Conservation (phyloP, 2,329 filamentous ascomycete genomes). For the Claviceps maximensis region DNA sequence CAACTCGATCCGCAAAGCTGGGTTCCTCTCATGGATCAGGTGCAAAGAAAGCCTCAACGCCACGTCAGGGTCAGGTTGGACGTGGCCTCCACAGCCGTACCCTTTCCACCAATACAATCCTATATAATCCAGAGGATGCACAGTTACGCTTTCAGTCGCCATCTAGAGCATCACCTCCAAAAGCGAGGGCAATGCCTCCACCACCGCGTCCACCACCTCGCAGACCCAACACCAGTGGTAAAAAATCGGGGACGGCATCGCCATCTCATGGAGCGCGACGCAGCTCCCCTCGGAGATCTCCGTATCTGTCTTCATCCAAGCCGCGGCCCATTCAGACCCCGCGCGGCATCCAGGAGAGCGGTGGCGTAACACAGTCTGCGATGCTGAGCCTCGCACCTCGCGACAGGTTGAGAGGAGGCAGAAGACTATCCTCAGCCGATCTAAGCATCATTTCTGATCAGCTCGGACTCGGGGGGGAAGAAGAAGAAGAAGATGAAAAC, state of each 20-base stretch:
- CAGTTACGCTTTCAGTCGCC: constrained; percentile 22
- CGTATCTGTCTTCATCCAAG: constrained; percentile 31
- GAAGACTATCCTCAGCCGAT: constrained; percentile 51
- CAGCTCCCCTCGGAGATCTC: constrained; percentile 32
- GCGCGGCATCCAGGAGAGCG: constrained; percentile 20
- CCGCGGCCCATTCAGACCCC: constrained; percentile 44
- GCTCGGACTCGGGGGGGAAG: constrained; percentile 36
- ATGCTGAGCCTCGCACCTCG: constrained; percentile 39
- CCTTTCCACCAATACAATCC: constrained; percentile 67
- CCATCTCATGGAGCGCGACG: constrained; percentile 24
- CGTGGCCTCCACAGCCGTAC: constrained; percentile 53
- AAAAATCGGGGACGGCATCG: constrained; percentile 16
- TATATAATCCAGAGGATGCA: constrained; percentile 58
- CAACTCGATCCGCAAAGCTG: constrained; percentile 25
- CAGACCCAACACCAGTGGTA: constrained; percentile 25
- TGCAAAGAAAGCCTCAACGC: constrained; percentile 17
- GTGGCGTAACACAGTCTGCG: constrained; percentile 26
- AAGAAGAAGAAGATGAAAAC: constrained; percentile 41
- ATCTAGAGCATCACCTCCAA: constrained; percentile 30
- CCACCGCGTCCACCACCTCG: constrained; percentile 12
- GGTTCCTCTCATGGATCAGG: constrained; percentile 22
- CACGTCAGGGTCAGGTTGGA: constrained; percentile 20
- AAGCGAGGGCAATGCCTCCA: constrained; percentile 3
- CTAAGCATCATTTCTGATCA: constrained; percentile 64
- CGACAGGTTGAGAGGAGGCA: constrained; percentile 23